Evolutionary conservation across 768 basidiomycete genomes (phyloP).

Genomic region (Gymnopilus dilepis): DNA sequence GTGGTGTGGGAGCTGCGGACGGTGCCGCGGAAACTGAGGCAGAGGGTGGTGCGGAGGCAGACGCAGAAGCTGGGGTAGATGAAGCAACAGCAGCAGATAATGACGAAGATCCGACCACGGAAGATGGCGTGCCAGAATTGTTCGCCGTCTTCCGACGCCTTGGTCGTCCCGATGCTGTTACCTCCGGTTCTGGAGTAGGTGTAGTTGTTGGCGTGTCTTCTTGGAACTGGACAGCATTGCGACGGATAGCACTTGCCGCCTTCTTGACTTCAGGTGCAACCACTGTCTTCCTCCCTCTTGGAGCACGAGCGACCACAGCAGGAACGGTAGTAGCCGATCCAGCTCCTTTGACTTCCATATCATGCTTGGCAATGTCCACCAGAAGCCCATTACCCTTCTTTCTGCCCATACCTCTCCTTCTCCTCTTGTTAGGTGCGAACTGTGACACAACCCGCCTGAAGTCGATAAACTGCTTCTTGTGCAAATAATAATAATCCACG

Average conservation of each 20-base stretch:
- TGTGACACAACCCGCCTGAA: conserved; percentile 78
- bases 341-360: conserved; percentile 54
- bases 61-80: conserved; percentile 12
- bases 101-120: conserved; percentile 23
- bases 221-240: conserved; percentile 44
- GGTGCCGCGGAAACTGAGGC: not conserved
- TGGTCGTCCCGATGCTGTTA: conserved; percentile 29
- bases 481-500: conserved; percentile 92
- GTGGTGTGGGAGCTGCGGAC: conserved; percentile 8
- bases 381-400: conserved; percentile 84
- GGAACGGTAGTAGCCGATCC: conserved; percentile 31
- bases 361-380: conserved; percentile 80
- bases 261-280: conserved; percentile 38
- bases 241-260: conserved; percentile 35
- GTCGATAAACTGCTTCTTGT: conserved; percentile 88
- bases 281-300: conserved; percentile 47
- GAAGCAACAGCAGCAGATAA: conserved; percentile 21
- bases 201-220: conserved; percentile 60
- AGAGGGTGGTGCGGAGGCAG: conserved; percentile 15
- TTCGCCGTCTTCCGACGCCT: conserved; percentile 35
- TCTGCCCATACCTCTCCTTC: conserved; percentile 65
- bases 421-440: conserved; percentile 69
- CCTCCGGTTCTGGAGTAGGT: conserved; percentile 74
- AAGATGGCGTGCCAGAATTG: conserved; percentile 4
- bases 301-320: conserved; percentile 40